These are phyloP conservation scores for Vigna nakashimae DNA, from an alignment of 306 rosid genomes.

Conservation along the genomic window DNA sequence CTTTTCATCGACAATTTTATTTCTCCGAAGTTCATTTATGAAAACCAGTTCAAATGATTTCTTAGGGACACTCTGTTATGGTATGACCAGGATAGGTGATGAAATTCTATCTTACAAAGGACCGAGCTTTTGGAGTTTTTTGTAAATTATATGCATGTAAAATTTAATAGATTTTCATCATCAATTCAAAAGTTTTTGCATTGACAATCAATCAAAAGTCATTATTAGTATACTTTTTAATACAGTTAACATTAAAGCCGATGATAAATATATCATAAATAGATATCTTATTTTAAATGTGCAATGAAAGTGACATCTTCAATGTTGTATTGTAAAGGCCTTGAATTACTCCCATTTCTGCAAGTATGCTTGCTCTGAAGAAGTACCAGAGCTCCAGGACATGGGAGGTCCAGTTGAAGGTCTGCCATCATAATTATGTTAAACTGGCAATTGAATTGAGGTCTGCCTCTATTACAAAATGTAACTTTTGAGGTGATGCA, in stretches of 20 bases:
- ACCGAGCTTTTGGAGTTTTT: neutral
- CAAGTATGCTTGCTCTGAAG: constrained; percentile 98
- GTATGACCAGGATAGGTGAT: neutral
- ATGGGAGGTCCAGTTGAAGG: constrained; percentile 99
- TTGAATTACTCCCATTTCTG: constrained; percentile 87
- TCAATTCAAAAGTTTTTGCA: neutral
- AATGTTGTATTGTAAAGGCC: constrained; percentile 60
- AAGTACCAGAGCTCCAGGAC: constrained; percentile 95
- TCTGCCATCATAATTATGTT: constrained; percentile 34
- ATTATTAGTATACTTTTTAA: neutral
- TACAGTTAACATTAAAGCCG: neutral
- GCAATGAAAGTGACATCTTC: constrained; percentile 29
- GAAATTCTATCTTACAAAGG: constrained; percentile 6
- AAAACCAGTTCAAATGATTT: neutral
- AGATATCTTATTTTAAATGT: constrained; percentile 15
- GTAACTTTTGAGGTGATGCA: constrained; percentile 31
- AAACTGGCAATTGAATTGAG: neutral
- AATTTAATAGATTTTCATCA: neutral
- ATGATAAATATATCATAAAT: neutral
- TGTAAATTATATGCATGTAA: neutral
- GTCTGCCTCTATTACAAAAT: neutral
- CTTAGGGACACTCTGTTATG: neutral
- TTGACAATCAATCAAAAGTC: neutral
- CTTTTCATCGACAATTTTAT: neutral
- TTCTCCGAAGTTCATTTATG: constrained; percentile 17